Conservation (phyloP, 345 rosid genomes). For the Citrus inodora region DNA sequence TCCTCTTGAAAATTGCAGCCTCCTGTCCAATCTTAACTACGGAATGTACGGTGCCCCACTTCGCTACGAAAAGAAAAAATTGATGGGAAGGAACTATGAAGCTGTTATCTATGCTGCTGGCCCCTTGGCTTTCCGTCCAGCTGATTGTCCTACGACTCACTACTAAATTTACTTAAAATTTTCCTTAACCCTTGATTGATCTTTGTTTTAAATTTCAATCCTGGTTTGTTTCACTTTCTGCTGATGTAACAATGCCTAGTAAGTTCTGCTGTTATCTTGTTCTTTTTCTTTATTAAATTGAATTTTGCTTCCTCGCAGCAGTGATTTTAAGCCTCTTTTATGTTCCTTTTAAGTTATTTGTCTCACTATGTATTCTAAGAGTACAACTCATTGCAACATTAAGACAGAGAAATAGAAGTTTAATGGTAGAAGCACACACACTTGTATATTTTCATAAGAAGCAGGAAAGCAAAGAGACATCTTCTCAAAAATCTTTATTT, state of each 20-base stretch:
- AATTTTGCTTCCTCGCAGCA: constrained; percentile 3
- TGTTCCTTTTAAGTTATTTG: not conserved
- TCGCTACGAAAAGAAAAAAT: constrained; percentile 50
- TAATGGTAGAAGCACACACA: not conserved
- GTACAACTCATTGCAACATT: not conserved
- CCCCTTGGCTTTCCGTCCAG: constrained; percentile 84
- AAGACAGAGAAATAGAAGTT: not conserved
- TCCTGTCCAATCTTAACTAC: constrained; percentile 64
- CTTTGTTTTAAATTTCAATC: not conserved
- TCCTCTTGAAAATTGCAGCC: constrained; percentile 56
- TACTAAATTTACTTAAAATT: constrained; percentile 1
- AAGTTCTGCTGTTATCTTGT: not conserved
- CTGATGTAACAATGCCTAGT: not conserved
- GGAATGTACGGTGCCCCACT: constrained; percentile 67
- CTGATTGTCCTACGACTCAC: constrained; percentile 45
- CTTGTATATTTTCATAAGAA: constrained; percentile 5
- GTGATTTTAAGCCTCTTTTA: not conserved
- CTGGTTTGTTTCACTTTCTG: constrained; percentile 8
- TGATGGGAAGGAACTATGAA: constrained; percentile 37
- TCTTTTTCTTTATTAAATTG: constrained; percentile 9
- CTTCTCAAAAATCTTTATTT: not conserved
- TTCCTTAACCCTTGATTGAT: not conserved
- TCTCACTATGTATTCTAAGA: not conserved
- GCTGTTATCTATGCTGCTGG: constrained; percentile 75
- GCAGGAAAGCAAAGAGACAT: not conserved